phyloP scores from a whole-genome alignment of 106 monocot genomes.

The Dioscorea dumetorum region DNA sequence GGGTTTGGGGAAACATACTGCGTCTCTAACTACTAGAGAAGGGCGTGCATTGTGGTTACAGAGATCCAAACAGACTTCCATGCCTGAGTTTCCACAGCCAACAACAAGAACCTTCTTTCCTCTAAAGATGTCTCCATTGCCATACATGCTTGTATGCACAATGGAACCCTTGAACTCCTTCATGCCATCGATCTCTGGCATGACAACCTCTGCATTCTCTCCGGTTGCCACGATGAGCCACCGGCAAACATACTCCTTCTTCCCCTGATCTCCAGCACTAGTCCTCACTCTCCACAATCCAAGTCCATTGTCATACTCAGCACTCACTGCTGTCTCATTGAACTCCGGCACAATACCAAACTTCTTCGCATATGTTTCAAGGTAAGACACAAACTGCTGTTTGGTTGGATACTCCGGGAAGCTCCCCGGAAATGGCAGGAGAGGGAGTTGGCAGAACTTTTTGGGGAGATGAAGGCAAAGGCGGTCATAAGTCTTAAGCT shows the following conservation, averaged over 20 bases:
- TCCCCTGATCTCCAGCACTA: not conserved
- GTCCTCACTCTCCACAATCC: not conserved
- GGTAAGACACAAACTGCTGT: slow-evolving; percentile 42
- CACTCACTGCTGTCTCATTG: slow-evolving; percentile 14
- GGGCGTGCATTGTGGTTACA: slow-evolving; percentile 5
- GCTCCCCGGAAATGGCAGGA: slow-evolving; percentile 33
- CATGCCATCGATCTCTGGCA: not conserved
- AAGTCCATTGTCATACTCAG: slow-evolving; percentile 16
- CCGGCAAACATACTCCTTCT: not conserved
- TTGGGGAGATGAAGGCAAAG: slow-evolving; percentile 48
- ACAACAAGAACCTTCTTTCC: slow-evolving; percentile 7
- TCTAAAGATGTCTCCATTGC: not conserved
- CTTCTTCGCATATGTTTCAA: slow-evolving; percentile 29
- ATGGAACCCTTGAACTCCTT: not conserved
- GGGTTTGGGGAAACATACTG: not conserved
- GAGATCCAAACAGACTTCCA: slow-evolving; percentile 12
- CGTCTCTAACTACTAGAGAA: slow-evolving; percentile 4
- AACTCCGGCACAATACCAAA: slow-evolving; percentile 21
- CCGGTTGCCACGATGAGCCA: slow-evolving; percentile 5
- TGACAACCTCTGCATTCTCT: slow-evolving; percentile 9
- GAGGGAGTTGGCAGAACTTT: slow-evolving; percentile 42
- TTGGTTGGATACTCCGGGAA: slow-evolving; percentile 44
- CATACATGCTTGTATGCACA: too few species aligned
- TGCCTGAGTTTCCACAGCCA: slow-evolving; percentile 2
- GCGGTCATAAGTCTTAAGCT: slow-evolving; percentile 42